Conservation (phyloP, 768 basidiomycete genomes). For the Russula compacta region DNA sequence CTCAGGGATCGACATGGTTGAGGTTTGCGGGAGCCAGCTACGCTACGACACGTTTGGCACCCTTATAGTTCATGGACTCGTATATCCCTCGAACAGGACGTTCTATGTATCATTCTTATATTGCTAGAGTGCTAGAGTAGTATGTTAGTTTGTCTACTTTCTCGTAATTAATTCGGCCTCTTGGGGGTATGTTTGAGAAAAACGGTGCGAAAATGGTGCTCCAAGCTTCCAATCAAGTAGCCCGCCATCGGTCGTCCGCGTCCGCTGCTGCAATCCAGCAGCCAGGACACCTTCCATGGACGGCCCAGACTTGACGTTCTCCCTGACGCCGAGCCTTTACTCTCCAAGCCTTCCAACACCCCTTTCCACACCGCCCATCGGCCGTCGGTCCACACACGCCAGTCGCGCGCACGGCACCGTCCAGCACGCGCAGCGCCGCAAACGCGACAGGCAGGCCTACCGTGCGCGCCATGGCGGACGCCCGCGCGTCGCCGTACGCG, state of each 20-base stretch:
- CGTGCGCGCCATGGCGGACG: conserved; percentile 84
- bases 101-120: background rate
- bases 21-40: background rate
- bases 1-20: background rate
- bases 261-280: conserved; percentile 9
- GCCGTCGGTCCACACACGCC: conserved; percentile 67
- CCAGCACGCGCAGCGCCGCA: conserved; percentile 62
- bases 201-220: background rate
- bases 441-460: conserved; percentile 86
- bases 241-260: background rate
- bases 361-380: conserved; percentile 48
- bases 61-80: background rate
- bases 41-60: background rate
- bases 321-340: conserved; percentile 36
- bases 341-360: conserved; percentile 53
- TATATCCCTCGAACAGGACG: background rate
- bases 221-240: background rate
- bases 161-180: background rate
- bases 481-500: conserved; percentile 45
- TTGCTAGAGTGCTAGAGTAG: background rate
- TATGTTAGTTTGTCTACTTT: background rate
- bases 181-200: background rate
- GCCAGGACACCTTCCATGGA: conserved; percentile 31
- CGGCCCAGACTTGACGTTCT: conserved; percentile 32
- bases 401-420: conserved; percentile 39